phyloP scores from a whole-genome alignment of 148 eudicot species.

The Rhododendron henanense region DNA sequence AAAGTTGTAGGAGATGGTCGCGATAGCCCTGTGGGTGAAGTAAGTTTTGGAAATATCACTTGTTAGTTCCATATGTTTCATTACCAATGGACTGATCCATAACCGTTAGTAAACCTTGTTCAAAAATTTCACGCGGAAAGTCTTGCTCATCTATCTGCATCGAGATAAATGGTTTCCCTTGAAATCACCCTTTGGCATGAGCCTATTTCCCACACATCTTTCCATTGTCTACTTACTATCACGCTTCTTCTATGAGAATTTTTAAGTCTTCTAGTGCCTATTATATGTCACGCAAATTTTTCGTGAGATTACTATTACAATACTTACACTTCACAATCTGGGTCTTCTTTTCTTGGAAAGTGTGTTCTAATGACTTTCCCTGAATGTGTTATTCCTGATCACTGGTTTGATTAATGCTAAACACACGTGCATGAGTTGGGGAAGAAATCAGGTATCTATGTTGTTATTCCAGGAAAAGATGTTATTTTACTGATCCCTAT shows the following conservation, averaged over 20 bases:
- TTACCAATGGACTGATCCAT: not conserved
- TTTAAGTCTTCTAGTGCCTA: not conserved
- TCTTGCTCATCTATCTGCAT: not conserved
- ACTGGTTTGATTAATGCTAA: not conserved
- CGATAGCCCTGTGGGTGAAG: conserved; percentile 60
- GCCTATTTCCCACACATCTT: not conserved
- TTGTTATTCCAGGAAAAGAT: not conserved
- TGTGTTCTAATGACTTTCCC: not conserved
- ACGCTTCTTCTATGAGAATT: not conserved
- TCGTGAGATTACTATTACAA: not conserved
- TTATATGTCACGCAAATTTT: not conserved
- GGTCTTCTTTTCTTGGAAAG: not conserved
- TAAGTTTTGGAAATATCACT: conserved; percentile 35
- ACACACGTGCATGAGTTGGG: not conserved
- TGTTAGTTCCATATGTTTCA: conserved; percentile 1
- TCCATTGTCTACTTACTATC: not conserved
- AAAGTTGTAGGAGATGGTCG: conserved; percentile 78
- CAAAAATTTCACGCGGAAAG: not conserved
- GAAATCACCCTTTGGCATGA: not conserved
- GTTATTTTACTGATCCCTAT: not conserved
- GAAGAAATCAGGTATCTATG: not conserved
- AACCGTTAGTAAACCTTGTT: not conserved
- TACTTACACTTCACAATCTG: not conserved
- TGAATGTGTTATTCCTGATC: not conserved
- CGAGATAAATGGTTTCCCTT: not conserved